phyloP scores from a whole-genome alignment of 164 flowering plant genomes.

The Nelumbo lutea region DNA sequence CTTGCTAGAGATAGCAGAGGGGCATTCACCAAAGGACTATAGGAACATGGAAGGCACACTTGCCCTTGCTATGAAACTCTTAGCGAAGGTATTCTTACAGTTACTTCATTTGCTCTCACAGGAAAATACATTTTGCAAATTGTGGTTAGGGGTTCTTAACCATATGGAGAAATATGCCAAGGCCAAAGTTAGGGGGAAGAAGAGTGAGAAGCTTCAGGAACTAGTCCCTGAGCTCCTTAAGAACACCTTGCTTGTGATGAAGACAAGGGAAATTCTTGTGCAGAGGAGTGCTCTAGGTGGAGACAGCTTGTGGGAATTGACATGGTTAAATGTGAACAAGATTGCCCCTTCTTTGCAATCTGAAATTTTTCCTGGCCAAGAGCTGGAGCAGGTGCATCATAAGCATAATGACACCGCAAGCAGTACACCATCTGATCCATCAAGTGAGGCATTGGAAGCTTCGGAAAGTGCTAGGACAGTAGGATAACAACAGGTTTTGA shows the following conservation, averaged over 20 bases:
- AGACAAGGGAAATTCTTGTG: constrained; percentile 23
- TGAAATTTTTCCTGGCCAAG: constrained; percentile 33
- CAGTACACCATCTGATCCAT: background rate
- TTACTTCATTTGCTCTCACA: constrained; percentile 21
- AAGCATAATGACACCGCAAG: constrained; percentile 4
- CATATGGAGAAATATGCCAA: constrained; percentile 33
- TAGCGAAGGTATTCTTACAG: constrained; percentile 32
- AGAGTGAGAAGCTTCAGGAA: constrained; percentile 35
- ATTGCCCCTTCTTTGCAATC: constrained; percentile 29
- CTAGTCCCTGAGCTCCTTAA: constrained; percentile 32
- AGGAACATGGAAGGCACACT: constrained; percentile 40
- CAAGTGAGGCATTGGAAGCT: background rate
- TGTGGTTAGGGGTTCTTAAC: constrained; percentile 36
- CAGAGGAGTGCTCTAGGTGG: constrained; percentile 30
- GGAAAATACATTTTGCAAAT: constrained; percentile 24
- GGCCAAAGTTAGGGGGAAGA: constrained; percentile 35
- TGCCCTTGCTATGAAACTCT: constrained; percentile 27
- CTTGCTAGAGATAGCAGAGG: constrained; percentile 32
- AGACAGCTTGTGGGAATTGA: constrained; percentile 33
- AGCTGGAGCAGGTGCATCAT: constrained; percentile 10
- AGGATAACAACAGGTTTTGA: background rate
- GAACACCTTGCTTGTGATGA: constrained; percentile 34
- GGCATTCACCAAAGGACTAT: constrained; percentile 29
- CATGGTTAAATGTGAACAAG: constrained; percentile 33
- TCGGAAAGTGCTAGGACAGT: background rate